Evolutionary conservation across 352 stramenopile species (phyloP).

Genomic region (Phytophthora cryptogea): DNA sequence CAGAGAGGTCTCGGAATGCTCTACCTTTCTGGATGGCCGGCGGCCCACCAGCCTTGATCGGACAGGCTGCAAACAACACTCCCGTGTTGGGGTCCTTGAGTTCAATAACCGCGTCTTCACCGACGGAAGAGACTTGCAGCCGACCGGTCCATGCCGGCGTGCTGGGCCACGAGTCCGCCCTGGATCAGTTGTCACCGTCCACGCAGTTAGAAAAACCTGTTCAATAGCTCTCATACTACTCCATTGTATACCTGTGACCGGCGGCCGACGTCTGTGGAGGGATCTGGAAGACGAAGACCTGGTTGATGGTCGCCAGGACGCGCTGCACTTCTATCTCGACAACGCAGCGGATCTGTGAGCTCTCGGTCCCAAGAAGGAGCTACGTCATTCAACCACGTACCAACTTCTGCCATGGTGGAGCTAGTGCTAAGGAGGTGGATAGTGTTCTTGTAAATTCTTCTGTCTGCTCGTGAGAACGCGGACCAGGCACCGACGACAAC

Average conservation of each 20-base stretch:
- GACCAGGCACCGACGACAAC: not conserved
- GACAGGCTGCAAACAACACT: constrained; percentile 60
- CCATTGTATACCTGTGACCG: constrained; percentile 46
- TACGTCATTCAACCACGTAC: constrained; percentile 8
- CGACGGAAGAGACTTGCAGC: constrained; percentile 61
- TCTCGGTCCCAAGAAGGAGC: not conserved
- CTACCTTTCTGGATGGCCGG: constrained; percentile 70
- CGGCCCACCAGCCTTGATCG: constrained; percentile 60
- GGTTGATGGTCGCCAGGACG: constrained; percentile 68
- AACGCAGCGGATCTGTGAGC: not conserved
- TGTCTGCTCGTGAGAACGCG: not conserved
- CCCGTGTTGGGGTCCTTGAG: constrained; percentile 62
- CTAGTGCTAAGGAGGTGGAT: not conserved
- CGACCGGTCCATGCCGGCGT: constrained; percentile 66
- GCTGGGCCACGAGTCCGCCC: constrained; percentile 67
- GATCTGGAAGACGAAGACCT: constrained; percentile 76
- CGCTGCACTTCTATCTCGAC: constrained; percentile 49
- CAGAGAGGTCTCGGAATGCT: not conserved
- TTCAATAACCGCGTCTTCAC: constrained; percentile 65
- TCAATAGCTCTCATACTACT: not conserved
- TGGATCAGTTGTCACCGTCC: constrained; percentile 8
- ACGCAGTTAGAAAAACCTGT: not conserved
- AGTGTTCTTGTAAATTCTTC: not conserved
- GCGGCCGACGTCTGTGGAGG: constrained; percentile 61
- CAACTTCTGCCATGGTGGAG: constrained; percentile 31